Evolutionary conservation across 345 rosid genomes (phyloP).

Genomic region (Camelina laxa): DNA sequence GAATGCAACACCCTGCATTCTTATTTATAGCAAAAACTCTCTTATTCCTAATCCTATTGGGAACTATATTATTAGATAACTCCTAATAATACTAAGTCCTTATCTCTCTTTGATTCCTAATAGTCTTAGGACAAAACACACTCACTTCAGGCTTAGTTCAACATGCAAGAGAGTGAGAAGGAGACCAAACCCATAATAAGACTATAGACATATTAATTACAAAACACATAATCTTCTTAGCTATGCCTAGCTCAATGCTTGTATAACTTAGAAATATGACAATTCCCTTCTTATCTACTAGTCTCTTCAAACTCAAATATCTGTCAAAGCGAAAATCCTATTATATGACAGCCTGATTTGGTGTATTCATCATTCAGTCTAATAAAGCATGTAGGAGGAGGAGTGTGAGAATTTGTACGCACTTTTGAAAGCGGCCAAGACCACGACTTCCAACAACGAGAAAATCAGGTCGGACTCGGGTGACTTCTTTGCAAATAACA

Average conservation of each 20-base stretch:
- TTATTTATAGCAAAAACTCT: too few relatives aligned
- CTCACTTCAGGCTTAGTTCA: too few relatives aligned
- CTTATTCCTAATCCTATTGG: too few relatives aligned
- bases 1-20: too few relatives aligned
- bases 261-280: neutral
- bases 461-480: conserved; percentile 77
- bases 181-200: neutral
- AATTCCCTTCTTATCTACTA: neutral
- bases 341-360: neutral
- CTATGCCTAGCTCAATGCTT: neutral
- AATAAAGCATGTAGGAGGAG: neutral
- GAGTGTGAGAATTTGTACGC: conserved; percentile 19
- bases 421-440: conserved; percentile 94
- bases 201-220: neutral
- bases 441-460: conserved; percentile 93
- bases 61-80: too few relatives aligned
- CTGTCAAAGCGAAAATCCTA: neutral
- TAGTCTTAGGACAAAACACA: too few relatives aligned
- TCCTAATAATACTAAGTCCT: too few relatives aligned
- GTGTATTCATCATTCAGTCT: neutral
- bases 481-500: conserved; percentile 85
- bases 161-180: conserved; percentile 5
- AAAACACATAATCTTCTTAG: conserved; percentile 16
- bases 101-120: too few relatives aligned
- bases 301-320: neutral